A percentile compares a stretch with the other conserved stretches of the same genome.
phyloP scores from a whole-genome alignment of 2,329 filamentous ascomycete genomes.

The Arthrobotrys conoides region DNA sequence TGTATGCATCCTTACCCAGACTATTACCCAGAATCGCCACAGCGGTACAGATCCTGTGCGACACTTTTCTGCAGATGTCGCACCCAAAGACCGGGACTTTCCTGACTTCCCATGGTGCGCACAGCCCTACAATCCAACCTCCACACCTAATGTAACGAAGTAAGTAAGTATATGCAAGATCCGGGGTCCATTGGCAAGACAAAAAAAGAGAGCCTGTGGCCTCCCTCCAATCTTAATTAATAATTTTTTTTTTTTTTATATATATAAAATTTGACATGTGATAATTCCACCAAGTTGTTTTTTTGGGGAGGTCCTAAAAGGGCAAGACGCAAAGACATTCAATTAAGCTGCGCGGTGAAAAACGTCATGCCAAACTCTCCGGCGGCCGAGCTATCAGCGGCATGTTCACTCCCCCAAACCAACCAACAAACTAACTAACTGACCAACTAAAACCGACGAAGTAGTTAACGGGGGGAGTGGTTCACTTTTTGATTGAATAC shows the following conservation, averaged over 20 bases:
- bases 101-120: background rate
- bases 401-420: background rate
- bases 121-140: background rate
- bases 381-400: constrained; percentile 25
- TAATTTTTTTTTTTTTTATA: background rate
- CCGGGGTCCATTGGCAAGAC: background rate
- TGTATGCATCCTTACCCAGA: no score
- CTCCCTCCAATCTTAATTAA: constrained; percentile 11
- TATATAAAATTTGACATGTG: constrained; percentile 21
- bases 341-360: constrained; percentile 5
- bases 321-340: constrained; percentile 2
- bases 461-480: no score
- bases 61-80: background rate
- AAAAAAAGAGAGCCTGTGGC: background rate
- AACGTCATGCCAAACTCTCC: constrained; percentile 52
- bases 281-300: constrained; percentile 1
- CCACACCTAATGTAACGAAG: no score
- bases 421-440: background rate
- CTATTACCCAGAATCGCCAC: background rate
- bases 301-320: background rate
- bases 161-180: constrained; percentile 4
- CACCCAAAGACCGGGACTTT: background rate
- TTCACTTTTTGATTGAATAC: background rate
- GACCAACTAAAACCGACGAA: no score
- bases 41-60: no score